Base-by-base conservation (phyloP, 441 rosid genomes). In the Erodium trifolium region DNA sequence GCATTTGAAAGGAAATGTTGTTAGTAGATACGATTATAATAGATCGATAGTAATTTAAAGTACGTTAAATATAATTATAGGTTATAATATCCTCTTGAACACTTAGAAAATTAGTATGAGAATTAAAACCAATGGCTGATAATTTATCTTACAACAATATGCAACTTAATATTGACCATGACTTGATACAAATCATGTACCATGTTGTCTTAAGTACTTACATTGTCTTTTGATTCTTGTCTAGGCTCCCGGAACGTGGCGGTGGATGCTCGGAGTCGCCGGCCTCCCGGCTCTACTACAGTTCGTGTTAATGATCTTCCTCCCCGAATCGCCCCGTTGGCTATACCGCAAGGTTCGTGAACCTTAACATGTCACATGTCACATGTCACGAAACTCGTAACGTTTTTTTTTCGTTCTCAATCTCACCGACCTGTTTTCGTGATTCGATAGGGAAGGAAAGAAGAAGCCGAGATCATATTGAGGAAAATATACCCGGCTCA, bases 401-500 rank as follows among this genome's bases (percentile, higher is more conserved):
- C 27, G 27, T 23, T 23, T 23, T 23, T 23, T 23, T 23, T 23
- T 23, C 27, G 27, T 23, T 23, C 27, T 23, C 27, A 23, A 23
- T 0, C 2, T 23, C 2, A 23, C 27, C 27, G 27, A 23, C 27
- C 27, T 23, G 27, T 23, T 51, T n/a, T 13, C 59, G 66, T 23
- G 9, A 29, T 19, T 67, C 8, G 12, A 66, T 76, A 90, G 92
- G 89, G 92, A 59, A 84, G 85, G 71, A 84, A 81, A 71, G 87
- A 84, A 68, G 92, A 89, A 73, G 91, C 96, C 41, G 76, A 78
- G 73, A 75, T 75, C 19, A 85, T 84, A 5, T 9, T 92, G 16
- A 72, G 82, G 79, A 89, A 77, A 76, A 85, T 88, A 70, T 86
- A 85, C 71, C 76, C 87, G 0, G 75, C 77, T 4, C 63, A 80